A percentile compares a stretch with the other conserved stretches of the same genome.
Conservation (phyloP, 495 filamentous ascomycete species). For the Penicillium canescens region DNA sequence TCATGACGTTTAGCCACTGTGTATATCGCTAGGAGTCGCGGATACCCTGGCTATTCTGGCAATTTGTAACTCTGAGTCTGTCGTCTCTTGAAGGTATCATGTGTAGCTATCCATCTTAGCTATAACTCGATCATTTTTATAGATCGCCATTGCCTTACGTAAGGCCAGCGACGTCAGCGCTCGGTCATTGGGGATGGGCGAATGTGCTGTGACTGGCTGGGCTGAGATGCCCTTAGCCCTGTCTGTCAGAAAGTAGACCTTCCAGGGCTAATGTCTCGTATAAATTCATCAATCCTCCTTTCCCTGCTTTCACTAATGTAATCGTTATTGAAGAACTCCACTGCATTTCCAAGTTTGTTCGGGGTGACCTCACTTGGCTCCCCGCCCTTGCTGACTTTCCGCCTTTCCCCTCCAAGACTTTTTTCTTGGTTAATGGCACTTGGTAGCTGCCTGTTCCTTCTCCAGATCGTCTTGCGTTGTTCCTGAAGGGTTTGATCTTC, state of each 20-base stretch:
- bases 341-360: conserved; percentile 17
- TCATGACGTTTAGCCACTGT: no score
- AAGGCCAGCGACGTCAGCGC: conserved; percentile 15
- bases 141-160: neutral
- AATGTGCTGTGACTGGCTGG: conserved; percentile 2
- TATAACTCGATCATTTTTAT: no score
- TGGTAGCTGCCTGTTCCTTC: neutral
- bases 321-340: conserved; percentile 27
- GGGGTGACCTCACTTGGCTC: conserved; percentile 12
- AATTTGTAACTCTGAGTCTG: no score
- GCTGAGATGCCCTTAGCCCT: neutral
- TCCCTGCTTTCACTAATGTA: conserved; percentile 13
- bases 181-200: no score
- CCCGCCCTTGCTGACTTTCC: conserved; percentile 3
- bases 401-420: conserved; percentile 8
- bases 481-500: neutral
- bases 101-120: no score
- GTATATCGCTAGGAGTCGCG: no score
- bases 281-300: neutral
- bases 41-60: no score
- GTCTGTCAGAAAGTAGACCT: neutral
- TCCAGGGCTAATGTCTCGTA: neutral
- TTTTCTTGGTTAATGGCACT: neutral
- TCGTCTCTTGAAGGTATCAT: no score
- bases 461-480: neutral